These are phyloP conservation scores for Phoma herbarum DNA, from an alignment of 2,329 filamentous ascomycete species.

Conservation along the genomic window DNA sequence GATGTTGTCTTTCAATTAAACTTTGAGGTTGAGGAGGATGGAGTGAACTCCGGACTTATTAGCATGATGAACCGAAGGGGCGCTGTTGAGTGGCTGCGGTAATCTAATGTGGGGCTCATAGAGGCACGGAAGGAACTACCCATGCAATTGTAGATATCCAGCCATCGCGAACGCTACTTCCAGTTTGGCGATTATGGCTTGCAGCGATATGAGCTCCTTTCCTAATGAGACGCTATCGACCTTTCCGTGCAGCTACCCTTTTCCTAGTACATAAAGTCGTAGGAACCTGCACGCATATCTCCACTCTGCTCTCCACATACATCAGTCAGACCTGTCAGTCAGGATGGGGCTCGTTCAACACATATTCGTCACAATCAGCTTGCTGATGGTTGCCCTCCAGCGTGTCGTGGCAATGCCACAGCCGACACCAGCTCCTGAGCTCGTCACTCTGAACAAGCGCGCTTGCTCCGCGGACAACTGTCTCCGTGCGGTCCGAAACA, in stretches of 20 bases:
- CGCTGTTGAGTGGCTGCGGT: background rate
- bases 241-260: background rate
- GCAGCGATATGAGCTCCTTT: background rate
- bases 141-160: too few species aligned
- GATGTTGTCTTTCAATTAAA: too few species aligned
- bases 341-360: background rate
- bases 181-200: background rate
- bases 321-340: too few species aligned
- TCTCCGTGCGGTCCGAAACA: background rate
- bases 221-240: background rate
- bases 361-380: background rate
- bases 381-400: background rate
- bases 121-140: background rate
- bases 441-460: background rate
- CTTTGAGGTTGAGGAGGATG: too few species aligned
- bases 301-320: too few species aligned
- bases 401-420: background rate
- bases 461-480: conserved; percentile 5
- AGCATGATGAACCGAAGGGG: too few species aligned
- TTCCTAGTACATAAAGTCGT: too few species aligned
- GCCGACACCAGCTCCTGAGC: conserved; percentile 2
- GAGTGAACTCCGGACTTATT: too few species aligned
- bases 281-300: too few species aligned
- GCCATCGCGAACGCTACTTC: background rate
- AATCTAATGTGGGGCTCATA: background rate